Conservation (phyloP, 129 eudicot genomes). For the Centella asiatica region DNA sequence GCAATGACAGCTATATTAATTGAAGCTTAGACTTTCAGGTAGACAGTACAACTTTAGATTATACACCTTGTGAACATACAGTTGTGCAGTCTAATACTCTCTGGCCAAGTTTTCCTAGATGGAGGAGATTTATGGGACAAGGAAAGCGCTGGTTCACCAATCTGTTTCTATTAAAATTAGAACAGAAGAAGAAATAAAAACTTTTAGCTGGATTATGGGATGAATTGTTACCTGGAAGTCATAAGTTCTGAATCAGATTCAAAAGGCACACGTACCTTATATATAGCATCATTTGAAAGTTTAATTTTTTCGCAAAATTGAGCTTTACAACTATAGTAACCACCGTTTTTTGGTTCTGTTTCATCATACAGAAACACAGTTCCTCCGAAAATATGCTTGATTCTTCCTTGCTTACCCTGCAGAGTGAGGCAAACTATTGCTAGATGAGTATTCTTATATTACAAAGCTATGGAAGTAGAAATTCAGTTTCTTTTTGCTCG, state of each 20-base stretch:
- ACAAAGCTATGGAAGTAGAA: not conserved
- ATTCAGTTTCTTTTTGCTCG: not conserved
- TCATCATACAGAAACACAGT: constrained; percentile 61
- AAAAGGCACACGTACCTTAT: constrained; percentile 36
- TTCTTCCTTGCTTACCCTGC: constrained; percentile 74
- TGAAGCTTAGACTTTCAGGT: not conserved
- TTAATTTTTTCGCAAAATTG: constrained; percentile 61
- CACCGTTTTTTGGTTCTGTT: constrained; percentile 56
- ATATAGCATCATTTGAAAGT: constrained; percentile 28
- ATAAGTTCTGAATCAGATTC: not conserved
- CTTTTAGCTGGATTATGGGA: not conserved
- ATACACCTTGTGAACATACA: constrained; percentile 58
- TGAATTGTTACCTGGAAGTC: not conserved
- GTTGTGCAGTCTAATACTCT: constrained; percentile 29
- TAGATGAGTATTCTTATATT: not conserved
- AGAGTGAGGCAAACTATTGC: constrained; percentile 10
- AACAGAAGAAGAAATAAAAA: too few species aligned
- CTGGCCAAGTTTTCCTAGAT: constrained; percentile 54
- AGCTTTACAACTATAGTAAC: constrained; percentile 65
- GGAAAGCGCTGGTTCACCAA: too few species aligned
- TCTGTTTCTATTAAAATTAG: constrained; percentile 27
- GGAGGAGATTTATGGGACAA: constrained; percentile 82
- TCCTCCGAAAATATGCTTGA: constrained; percentile 73
- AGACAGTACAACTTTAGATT: not conserved
- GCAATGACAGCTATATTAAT: constrained; percentile 18